These are phyloP conservation scores for Trichoderma sp. DNA, from an alignment of 2,329 filamentous ascomycete species.

Conservation along the genomic window DNA sequence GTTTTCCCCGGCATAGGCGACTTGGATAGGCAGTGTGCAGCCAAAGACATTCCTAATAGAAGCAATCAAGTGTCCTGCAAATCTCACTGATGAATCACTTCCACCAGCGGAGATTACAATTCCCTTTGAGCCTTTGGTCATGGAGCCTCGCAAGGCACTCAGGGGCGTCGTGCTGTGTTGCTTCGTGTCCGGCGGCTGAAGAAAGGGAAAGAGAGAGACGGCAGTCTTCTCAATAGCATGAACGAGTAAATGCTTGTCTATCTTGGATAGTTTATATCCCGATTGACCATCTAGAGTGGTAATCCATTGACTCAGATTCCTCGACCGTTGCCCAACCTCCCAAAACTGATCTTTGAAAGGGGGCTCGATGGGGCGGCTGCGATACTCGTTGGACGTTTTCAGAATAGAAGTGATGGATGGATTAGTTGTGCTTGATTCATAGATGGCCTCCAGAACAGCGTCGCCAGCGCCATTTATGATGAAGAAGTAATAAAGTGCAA, in stretches of 20 bases:
- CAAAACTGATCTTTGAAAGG: constrained; percentile 39
- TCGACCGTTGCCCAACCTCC: constrained; percentile 36
- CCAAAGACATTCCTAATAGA: constrained; percentile 36
- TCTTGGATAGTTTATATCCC: neutral
- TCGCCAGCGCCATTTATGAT: neutral
- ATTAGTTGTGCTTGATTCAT: neutral
- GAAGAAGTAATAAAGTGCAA: neutral
- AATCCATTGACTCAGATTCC: constrained; percentile 31
- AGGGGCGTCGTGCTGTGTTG: constrained; percentile 28
- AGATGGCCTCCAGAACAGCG: neutral
- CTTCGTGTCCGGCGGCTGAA: constrained; percentile 22
- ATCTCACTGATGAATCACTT: constrained; percentile 34
- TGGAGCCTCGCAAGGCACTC: constrained; percentile 27
- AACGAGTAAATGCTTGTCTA: neutral
- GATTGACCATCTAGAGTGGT: neutral
- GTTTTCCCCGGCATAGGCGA: constrained; percentile 41
- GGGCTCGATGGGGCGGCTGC: constrained; percentile 34
- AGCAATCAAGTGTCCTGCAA: constrained; percentile 41
- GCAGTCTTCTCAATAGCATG: constrained; percentile 26
- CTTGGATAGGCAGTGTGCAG: constrained; percentile 39
- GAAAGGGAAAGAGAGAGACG: constrained; percentile 33
- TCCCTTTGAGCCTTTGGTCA: constrained; percentile 32
- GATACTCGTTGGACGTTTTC: constrained; percentile 29
- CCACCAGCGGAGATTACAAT: constrained; percentile 42
- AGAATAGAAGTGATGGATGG: constrained; percentile 12